Percentiles rank a stretch among this genome's conserved stretches.
These are phyloP conservation scores for Barbatosphaeria neglecta DNA, from an alignment of 495 filamentous ascomycete species.

Conservation along the genomic window DNA sequence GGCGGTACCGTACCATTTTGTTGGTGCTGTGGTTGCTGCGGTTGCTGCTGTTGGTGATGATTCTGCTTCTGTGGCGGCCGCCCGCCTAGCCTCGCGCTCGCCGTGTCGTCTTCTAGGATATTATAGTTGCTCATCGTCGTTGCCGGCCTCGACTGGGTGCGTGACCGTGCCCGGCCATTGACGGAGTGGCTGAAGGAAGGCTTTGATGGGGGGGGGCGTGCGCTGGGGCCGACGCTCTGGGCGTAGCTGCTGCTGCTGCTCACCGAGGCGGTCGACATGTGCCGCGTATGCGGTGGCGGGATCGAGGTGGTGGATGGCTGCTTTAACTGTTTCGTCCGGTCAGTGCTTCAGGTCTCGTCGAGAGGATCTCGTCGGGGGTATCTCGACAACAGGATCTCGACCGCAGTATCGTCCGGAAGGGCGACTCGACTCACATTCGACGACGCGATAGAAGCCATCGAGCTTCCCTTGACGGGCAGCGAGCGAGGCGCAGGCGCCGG, in stretches of 20 bases:
- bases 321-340: slow-evolving; percentile 6
- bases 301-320: slow-evolving; percentile 1
- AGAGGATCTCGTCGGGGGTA: not conserved
- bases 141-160: slow-evolving; percentile 37
- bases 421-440: not conserved
- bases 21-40: too few species aligned
- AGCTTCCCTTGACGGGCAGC: slow-evolving; percentile 7
- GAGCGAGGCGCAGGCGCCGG: not conserved
- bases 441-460: slow-evolving; percentile 4
- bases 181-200: slow-evolving; percentile 27
- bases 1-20: slow-evolving; percentile 55
- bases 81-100: too few species aligned
- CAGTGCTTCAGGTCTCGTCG: slow-evolving; percentile 3
- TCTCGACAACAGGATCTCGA: not conserved
- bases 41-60: too few species aligned
- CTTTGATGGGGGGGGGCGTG: slow-evolving; percentile 14
- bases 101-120: slow-evolving; percentile 22
- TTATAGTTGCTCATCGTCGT: slow-evolving; percentile 48
- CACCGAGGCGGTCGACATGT: slow-evolving; percentile 16
- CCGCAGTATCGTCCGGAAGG: not conserved
- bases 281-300: slow-evolving; percentile 2
- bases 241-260: slow-evolving; percentile 39
- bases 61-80: too few species aligned
- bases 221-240: slow-evolving; percentile 42
- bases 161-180: slow-evolving; percentile 26